phyloP scores from a whole-genome alignment of 2,329 filamentous ascomycete genomes.

The Cadophora sp. region DNA sequence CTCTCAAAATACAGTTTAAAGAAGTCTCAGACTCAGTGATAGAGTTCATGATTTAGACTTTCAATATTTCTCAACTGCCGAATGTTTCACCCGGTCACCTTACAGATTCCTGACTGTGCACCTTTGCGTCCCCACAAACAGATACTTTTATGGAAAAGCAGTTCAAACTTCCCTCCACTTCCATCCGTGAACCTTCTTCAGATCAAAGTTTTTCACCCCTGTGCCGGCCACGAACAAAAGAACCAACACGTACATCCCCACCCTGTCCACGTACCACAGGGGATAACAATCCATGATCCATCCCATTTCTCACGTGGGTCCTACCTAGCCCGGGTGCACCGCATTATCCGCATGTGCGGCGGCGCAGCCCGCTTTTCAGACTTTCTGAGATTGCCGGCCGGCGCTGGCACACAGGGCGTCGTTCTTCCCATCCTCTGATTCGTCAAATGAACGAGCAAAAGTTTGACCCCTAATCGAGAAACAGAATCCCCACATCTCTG shows the following conservation, averaged over 20 bases:
- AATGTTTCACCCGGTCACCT: neutral
- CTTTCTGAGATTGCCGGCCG: neutral
- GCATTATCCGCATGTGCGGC: neutral
- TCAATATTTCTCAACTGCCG: conserved; percentile 9
- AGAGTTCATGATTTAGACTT: neutral
- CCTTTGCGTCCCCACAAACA: conserved; percentile 1
- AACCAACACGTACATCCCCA: neutral
- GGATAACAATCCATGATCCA: neutral
- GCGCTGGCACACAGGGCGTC: neutral
- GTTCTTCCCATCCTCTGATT: neutral
- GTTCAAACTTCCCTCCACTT: neutral
- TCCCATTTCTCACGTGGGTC: conserved; percentile 9
- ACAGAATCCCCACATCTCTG: neutral
- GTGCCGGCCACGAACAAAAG: neutral
- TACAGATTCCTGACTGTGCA: conserved; percentile 14
- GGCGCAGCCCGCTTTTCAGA: conserved; percentile 3
- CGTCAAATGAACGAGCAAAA: conserved; percentile 10
- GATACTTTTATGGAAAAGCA: neutral
- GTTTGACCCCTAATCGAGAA: neutral
- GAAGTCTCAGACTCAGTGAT: neutral
- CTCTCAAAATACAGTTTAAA: neutral
- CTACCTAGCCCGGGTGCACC: neutral
- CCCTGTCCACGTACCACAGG: neutral
- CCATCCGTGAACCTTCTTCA: neutral
- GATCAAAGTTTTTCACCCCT: neutral